Conservation (phyloP, 495 filamentous ascomycete genomes). For the Neurospora hispaniola region DNA sequence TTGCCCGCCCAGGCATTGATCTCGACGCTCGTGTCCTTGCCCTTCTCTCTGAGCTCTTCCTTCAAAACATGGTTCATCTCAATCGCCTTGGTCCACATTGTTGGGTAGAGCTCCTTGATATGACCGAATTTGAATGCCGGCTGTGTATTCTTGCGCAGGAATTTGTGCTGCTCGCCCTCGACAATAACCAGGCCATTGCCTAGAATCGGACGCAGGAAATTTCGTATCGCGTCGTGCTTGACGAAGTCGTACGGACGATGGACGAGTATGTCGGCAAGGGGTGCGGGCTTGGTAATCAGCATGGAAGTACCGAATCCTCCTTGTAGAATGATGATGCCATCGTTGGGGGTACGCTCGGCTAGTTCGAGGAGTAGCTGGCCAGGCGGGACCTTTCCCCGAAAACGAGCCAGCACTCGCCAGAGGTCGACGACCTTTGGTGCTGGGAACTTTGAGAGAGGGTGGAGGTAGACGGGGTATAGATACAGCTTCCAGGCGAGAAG, state of each 20-base stretch:
- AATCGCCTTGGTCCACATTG: slow-evolving; percentile 63
- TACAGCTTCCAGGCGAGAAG: neutral
- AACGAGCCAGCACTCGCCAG: neutral
- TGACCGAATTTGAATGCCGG: slow-evolving; percentile 82
- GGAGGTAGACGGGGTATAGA: slow-evolving; percentile 3
- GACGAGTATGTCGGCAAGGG: slow-evolving; percentile 50
- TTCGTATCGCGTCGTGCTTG: slow-evolving; percentile 51
- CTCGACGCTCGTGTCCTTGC: slow-evolving; percentile 43
- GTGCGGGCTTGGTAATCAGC: slow-evolving; percentile 50
- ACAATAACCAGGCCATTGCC: slow-evolving; percentile 69
- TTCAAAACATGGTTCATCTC: slow-evolving; percentile 11
- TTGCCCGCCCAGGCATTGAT: slow-evolving; percentile 57
- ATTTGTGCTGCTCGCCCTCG: slow-evolving; percentile 75
- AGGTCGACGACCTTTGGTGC: slow-evolving; percentile 1
- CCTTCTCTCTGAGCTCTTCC: slow-evolving; percentile 29
- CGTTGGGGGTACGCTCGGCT: slow-evolving; percentile 49
- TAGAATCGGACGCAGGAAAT: slow-evolving; percentile 50
- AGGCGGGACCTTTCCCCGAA: slow-evolving; percentile 13
- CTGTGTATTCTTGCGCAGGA: slow-evolving; percentile 66
- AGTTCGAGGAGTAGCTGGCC: slow-evolving; percentile 31
- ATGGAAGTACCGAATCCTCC: slow-evolving; percentile 51
- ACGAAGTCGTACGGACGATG: slow-evolving; percentile 67
- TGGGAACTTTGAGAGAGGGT: slow-evolving; percentile 4
- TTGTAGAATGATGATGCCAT: slow-evolving; percentile 65
- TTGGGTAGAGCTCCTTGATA: slow-evolving; percentile 70